Conservation (phyloP, 257 asterid genomes). For the Leonotis leonurus region DNA sequence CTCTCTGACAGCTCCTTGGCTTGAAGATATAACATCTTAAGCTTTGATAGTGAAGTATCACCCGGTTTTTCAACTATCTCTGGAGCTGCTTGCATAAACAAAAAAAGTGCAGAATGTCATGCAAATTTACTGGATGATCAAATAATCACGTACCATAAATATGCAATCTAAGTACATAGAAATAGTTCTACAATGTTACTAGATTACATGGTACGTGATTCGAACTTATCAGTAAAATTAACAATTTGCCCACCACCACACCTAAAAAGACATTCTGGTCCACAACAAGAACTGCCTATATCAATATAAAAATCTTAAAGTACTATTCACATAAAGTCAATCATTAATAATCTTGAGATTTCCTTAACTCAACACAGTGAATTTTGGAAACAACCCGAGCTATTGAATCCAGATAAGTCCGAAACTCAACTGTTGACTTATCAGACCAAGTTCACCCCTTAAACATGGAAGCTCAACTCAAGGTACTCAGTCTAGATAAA, state of each 20-base stretch:
- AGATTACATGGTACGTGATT: neutral
- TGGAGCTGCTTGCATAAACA: constrained; percentile 55
- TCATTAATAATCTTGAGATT: neutral
- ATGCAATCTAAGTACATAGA: neutral
- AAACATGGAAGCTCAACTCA: constrained; percentile 5
- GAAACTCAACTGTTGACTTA: constrained; percentile 1
- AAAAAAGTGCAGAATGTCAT: neutral
- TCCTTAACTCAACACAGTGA: neutral
- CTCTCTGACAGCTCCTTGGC: constrained; percentile 86
- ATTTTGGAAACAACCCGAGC: constrained; percentile 1
- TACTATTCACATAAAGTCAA: neutral
- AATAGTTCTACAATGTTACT: neutral
- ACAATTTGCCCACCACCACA: neutral
- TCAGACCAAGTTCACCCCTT: neutral
- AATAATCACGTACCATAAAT: constrained; percentile 1
- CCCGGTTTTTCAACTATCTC: constrained; percentile 86
- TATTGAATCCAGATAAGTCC: neutral
- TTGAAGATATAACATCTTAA: constrained; percentile 61
- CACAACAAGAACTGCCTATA: constrained; percentile 3
- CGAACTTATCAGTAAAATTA: no score
- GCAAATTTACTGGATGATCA: neutral
- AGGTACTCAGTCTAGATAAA: neutral
- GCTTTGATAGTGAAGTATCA: constrained; percentile 67
- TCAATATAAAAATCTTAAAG: neutral
- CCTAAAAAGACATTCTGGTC: neutral